Conservation (phyloP, 441 rosid genomes). For the Corymbia calophylla region DNA sequence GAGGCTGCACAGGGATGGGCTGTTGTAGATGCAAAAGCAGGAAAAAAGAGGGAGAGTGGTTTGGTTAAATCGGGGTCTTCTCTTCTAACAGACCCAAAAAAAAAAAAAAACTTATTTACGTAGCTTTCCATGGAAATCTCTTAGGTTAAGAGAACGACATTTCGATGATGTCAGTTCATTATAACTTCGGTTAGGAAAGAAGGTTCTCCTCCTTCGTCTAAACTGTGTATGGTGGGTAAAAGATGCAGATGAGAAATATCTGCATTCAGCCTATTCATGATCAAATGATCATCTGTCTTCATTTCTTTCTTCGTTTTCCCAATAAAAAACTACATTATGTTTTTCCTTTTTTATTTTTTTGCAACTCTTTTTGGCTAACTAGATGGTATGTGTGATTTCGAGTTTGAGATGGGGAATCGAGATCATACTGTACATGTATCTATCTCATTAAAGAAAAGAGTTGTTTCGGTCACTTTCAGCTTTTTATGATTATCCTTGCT, state of each 20-base stretch:
- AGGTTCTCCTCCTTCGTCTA: not conserved
- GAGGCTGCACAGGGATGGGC: conserved; percentile 30
- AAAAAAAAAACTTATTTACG: not conserved
- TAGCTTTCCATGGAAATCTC: not conserved
- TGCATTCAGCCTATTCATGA: not conserved
- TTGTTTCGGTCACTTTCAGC: not conserved
- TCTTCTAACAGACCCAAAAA: too few relatives aligned
- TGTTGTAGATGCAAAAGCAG: not conserved
- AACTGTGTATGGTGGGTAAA: not conserved
- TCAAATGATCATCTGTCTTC: not conserved
- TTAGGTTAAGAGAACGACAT: not conserved
- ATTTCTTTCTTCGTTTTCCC: not conserved
- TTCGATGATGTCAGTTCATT: not conserved
- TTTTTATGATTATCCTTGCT: not conserved
- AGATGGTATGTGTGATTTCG: not conserved
- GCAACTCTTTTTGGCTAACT: not conserved
- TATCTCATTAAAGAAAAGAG: not conserved
- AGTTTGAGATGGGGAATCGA: not conserved
- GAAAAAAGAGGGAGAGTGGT: not conserved
- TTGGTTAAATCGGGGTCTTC: not conserved
- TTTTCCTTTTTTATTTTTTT: not conserved
- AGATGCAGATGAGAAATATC: not conserved
- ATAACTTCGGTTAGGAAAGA: not conserved
- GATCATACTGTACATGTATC: not conserved
- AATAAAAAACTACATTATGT: not conserved